Evolutionary conservation across 1,139 yeast species (phyloP).

Genomic region (Debaryomyces subglobosus): DNA sequence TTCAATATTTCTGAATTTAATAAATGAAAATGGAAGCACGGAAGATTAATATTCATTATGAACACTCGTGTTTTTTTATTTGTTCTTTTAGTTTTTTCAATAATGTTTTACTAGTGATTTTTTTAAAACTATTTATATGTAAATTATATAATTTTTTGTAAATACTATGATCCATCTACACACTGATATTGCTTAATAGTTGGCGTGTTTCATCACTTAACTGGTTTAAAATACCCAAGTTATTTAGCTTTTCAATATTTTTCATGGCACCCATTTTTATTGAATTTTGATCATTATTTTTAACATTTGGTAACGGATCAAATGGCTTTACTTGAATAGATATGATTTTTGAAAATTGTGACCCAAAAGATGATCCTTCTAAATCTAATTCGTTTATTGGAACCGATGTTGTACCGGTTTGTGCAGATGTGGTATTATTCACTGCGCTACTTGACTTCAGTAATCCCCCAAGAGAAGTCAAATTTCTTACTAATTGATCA

Average conservation of each 20-base stretch:
- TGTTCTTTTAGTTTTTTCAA: background rate
- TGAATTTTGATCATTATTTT: conserved; percentile 36
- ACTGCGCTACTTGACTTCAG: conserved; percentile 30
- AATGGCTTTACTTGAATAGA: conserved; percentile 61
- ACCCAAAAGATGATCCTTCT: conserved; percentile 77
- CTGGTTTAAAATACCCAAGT: conserved; percentile 35
- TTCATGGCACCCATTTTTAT: conserved; percentile 34
- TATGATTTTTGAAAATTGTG: conserved; percentile 74
- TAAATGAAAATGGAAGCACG: conserved; percentile 12
- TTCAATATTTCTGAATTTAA: conserved; percentile 20
- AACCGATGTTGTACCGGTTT: conserved; percentile 17
- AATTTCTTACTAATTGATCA: conserved; percentile 52
- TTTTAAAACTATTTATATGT: conserved; percentile 3
- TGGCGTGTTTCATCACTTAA: conserved; percentile 28
- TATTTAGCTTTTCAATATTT: conserved; percentile 32
- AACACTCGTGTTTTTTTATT: background rate
- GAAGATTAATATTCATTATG: conserved; percentile 4
- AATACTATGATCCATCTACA: conserved; percentile 5
- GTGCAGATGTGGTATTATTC: conserved; percentile 26
- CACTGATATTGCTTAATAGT: conserved; percentile 13
- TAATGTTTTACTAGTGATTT: background rate
- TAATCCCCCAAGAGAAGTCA: conserved; percentile 44
- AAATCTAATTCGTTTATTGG: conserved; percentile 57
- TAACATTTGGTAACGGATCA: conserved; percentile 65
- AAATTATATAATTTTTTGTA: conserved; percentile 6